These are phyloP conservation scores for Ramalina intermedia DNA, from an alignment of 495 filamentous ascomycete genomes.

Conservation along the genomic window DNA sequence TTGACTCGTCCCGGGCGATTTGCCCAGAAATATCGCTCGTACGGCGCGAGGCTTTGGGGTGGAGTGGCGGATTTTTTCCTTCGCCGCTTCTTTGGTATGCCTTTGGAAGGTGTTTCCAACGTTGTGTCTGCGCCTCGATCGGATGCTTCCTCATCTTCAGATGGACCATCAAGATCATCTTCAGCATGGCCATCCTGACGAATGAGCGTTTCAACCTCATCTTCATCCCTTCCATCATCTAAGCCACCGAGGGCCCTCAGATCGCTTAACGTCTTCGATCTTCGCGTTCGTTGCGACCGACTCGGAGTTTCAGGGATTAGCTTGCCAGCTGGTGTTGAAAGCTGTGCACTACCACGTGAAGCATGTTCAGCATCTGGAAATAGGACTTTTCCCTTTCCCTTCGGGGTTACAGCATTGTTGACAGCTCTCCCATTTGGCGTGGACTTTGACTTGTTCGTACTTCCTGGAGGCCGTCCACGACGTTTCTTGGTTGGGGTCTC, in stretches of 20 bases:
- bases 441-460: conserved; percentile 9
- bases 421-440: conserved; percentile 1
- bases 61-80: conserved; percentile 67
- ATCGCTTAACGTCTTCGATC: conserved; percentile 57
- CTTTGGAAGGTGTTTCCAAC: conserved; percentile 38
- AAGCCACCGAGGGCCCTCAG: conserved; percentile 32
- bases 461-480: conserved; percentile 14
- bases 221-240: conserved; percentile 53
- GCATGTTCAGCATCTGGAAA: conserved; percentile 6
- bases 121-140: conserved; percentile 1
- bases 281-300: conserved; percentile 76
- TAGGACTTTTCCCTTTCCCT: conserved; percentile 5
- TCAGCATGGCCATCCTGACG: conserved; percentile 44
- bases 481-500: conserved; percentile 11
- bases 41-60: conserved; percentile 60
- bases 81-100: conserved; percentile 40
- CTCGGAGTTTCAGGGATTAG: conserved; percentile 43
- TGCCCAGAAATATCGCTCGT: conserved; percentile 88
- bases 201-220: conserved; percentile 58
- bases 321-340: conserved; percentile 11
- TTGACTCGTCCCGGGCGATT: conserved; percentile 67
- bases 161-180: conserved; percentile 25
- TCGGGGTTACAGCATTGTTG: background rate
- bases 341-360: background rate
- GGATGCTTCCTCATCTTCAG: conserved; percentile 20